A percentile compares a stretch with the other conserved stretches of the same genome.
Conservation (phyloP, 495 filamentous ascomycete genomes). For the Podospora didyma region DNA sequence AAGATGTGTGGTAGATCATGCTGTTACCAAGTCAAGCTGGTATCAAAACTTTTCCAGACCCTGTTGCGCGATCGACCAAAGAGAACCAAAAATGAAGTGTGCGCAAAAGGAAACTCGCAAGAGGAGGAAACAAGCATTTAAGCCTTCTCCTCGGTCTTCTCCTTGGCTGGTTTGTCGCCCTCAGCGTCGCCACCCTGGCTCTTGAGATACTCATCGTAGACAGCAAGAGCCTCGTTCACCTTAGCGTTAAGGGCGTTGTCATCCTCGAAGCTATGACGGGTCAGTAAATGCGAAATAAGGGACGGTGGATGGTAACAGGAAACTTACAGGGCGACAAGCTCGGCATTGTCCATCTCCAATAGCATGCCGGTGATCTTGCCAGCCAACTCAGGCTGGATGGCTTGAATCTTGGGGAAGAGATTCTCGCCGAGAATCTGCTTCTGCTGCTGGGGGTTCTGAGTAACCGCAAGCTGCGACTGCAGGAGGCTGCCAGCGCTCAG, state of each 20-base stretch:
- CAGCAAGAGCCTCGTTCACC: slow-evolving; percentile 92
- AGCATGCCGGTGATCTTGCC: slow-evolving; percentile 99
- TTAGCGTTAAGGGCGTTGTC: slow-evolving; percentile 85
- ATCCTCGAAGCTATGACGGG: slow-evolving; percentile 70
- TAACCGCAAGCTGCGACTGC: slow-evolving; percentile 45
- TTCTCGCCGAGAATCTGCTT: slow-evolving; percentile 98
- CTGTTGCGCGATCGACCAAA: slow-evolving; percentile 31
- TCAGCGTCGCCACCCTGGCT: slow-evolving; percentile 50
- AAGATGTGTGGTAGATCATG: slow-evolving; percentile 33
- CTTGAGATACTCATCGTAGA: slow-evolving; percentile 99
- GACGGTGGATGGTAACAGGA: background rate
- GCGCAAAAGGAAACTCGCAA: slow-evolving; percentile 14
- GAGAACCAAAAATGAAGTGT: slow-evolving; percentile 27
- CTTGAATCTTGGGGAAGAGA: slow-evolving; percentile 95
- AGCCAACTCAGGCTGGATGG: slow-evolving; percentile 86
- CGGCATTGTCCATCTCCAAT: slow-evolving; percentile 95
- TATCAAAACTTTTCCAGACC: slow-evolving; percentile 50
- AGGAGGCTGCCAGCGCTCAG: slow-evolving; percentile 38
- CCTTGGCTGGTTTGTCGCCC: slow-evolving; percentile 42
- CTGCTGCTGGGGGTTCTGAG: slow-evolving; percentile 66
- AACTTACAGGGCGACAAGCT: slow-evolving; percentile 93
- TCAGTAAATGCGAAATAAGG: slow-evolving; percentile 18
- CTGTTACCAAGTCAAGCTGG: slow-evolving; percentile 33
- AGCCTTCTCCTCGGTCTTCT: slow-evolving; percentile 56
- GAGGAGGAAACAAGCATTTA: slow-evolving; percentile 24